Evolutionary conservation across 768 basidiomycete genomes (phyloP).

Genomic region (Psilocybe tampanensis): DNA sequence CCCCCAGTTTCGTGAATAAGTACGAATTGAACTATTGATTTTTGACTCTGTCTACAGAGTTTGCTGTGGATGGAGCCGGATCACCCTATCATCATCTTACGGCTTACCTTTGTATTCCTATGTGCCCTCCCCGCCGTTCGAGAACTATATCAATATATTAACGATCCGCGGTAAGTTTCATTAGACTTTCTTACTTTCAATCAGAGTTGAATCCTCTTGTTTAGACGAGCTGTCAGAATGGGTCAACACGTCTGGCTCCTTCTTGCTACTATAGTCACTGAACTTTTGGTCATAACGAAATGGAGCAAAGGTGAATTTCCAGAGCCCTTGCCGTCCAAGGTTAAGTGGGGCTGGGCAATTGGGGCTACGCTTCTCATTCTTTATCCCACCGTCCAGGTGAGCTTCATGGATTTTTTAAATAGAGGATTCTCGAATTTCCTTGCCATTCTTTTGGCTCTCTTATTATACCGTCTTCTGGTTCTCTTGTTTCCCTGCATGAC

Average conservation of each 20-base stretch:
- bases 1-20: conserved; percentile 6
- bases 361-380: conserved; percentile 60
- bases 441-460: background rate
- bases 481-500: conserved; percentile 16
- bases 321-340: conserved; percentile 59
- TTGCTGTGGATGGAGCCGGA: conserved; percentile 89
- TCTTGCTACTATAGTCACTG: conserved; percentile 83
- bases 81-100: conserved; percentile 79
- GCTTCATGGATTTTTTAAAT: conserved; percentile 24
- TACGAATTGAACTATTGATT: background rate
- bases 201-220: conserved; percentile 8
- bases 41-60: conserved; percentile 36
- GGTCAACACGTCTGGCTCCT: conserved; percentile 89
- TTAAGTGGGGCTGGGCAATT: conserved; percentile 69
- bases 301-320: conserved; percentile 78
- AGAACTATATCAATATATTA: conserved; percentile 84
- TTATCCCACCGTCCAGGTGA: conserved; percentile 71
- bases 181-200: conserved; percentile 13
- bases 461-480: conserved; percentile 9
- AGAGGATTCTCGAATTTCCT: conserved; percentile 3
- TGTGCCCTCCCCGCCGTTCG: conserved; percentile 87
- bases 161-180: conserved; percentile 68
- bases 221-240: conserved; percentile 85
- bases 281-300: conserved; percentile 78
- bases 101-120: conserved; percentile 76